Evolutionary conservation across 2,329 filamentous ascomycete genomes (phyloP), one percentile per base, ranked within the genome.

Genomic region (Colletotrichum sp.): DNA sequence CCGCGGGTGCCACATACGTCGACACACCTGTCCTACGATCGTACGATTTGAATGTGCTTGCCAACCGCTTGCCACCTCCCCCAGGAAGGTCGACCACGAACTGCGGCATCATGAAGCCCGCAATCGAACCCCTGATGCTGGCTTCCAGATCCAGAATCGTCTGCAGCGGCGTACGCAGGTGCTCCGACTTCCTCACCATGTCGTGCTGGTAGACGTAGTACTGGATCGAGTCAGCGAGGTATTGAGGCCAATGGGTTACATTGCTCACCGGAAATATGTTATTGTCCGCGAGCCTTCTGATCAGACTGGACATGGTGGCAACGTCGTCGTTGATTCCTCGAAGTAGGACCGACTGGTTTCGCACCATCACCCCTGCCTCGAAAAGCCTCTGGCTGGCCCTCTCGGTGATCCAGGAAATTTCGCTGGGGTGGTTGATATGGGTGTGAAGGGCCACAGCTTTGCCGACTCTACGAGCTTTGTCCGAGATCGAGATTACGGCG

Each of bases 161-260:
- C 59, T 86, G 85, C 13, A 93, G 85, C 3, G 91, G 91, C 1
- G 91, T 93, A 9, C 92, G 89, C 27, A 93, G 84, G 79, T 93
- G 91, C 83, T 93, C 92, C 4, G 91, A 86, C 60, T 88, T 89
- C 32, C 85, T 82, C 11, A 93, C 90, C 88, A 93, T 91, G 80
- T 93, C 92, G 63, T 89, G 90, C 79, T 93, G 91, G 81, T 93
- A 93, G 68, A 93, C 88, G 79, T 93, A 93, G 81, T 93, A 93
- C 88, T 91, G 78, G 25, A 30, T 22, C 22, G 28, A 8, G 39
- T 72, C 30, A 61, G 39, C 15, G 19, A 25, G 27, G 7, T 9
- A 3, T 27, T 25, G 12, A 19, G 34, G 32, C 11, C 15, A 11
- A 27, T 11, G n/a, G 32, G 15, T 25, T n/a, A 34, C n/a, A 25